Conservation (phyloP, 768 basidiomycete species). For the Amanita molliuscula region DNA sequence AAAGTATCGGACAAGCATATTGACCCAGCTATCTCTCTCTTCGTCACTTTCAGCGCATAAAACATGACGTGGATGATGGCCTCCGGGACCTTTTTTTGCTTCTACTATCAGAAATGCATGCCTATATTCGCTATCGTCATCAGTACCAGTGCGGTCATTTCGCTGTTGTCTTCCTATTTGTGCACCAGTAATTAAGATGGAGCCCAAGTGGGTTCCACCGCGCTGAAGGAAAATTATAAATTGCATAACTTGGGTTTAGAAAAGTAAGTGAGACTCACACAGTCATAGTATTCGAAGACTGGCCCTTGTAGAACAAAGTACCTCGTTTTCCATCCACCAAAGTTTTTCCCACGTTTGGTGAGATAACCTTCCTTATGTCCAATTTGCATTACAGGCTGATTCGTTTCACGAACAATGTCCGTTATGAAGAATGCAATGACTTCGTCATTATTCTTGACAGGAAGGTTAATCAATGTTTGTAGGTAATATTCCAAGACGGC, state of each 20-base stretch:
- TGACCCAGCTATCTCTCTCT: constrained; percentile 92
- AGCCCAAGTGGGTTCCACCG: constrained; percentile 85
- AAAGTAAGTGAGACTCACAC: constrained; percentile 43
- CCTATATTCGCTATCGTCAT: constrained; percentile 89
- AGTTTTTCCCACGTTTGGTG: constrained; percentile 94
- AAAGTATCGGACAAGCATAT: constrained; percentile 83
- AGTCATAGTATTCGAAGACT: constrained; percentile 90
- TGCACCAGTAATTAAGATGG: constrained; percentile 83
- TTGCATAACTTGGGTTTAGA: not conserved
- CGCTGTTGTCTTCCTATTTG: constrained; percentile 94
- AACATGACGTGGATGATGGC: constrained; percentile 74
- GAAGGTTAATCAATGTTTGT: constrained; percentile 70
- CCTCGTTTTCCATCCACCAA: constrained; percentile 95
- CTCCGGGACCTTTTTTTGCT: constrained; percentile 61
- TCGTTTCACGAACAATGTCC: constrained; percentile 70
- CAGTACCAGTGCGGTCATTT: constrained; percentile 38
- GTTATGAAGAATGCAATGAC: constrained; percentile 89
- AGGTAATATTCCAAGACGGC: constrained; percentile 78
- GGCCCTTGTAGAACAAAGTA: constrained; percentile 92
- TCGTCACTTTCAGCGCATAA: constrained; percentile 93
- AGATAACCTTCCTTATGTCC: constrained; percentile 93
- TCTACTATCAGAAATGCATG: constrained; percentile 98
- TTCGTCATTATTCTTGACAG: constrained; percentile 81
- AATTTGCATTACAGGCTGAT: constrained; percentile 65
- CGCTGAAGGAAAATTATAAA: constrained; percentile 37